Evolutionary conservation across 345 rosid genomes (phyloP).

Genomic region (Euphorbia peplus): DNA sequence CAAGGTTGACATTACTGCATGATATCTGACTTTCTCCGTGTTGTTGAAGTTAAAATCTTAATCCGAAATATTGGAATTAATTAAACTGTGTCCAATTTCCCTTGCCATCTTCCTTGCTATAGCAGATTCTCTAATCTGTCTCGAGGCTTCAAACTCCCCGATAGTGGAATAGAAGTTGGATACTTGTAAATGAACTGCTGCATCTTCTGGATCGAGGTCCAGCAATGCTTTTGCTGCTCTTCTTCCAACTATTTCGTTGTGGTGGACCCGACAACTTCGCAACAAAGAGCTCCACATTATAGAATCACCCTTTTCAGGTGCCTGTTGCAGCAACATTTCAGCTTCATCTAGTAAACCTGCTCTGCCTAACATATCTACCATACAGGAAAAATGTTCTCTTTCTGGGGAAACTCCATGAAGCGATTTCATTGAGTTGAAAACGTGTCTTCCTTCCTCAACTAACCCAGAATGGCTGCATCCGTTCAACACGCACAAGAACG

Average conservation of each 20-base stretch:
- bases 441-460: constrained; percentile 59
- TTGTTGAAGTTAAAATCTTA: constrained; percentile 17
- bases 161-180: constrained; percentile 66
- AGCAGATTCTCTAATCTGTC: constrained; percentile 49
- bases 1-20: constrained; percentile 21
- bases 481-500: constrained; percentile 55
- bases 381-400: constrained; percentile 59
- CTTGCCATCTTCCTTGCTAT: constrained; percentile 47
- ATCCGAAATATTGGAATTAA: constrained; percentile 28
- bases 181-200: constrained; percentile 53
- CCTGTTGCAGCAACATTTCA: constrained; percentile 50
- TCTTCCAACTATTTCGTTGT: constrained; percentile 58
- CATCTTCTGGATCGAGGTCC: constrained; percentile 52
- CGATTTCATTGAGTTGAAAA: constrained; percentile 47
- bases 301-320: constrained; percentile 46
- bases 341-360: constrained; percentile 69
- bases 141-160: constrained; percentile 55
- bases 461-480: constrained; percentile 79
- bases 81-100: constrained; percentile 61
- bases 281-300: constrained; percentile 77
- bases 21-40: not conserved
- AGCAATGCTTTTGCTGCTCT: constrained; percentile 58
- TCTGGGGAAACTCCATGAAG: constrained; percentile 48
- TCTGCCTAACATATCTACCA: constrained; percentile 79
- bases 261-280: constrained; percentile 62